phyloP scores from a whole-genome alignment of 192 early-diverging fungal species.

The Oehlia diaphana region DNA sequence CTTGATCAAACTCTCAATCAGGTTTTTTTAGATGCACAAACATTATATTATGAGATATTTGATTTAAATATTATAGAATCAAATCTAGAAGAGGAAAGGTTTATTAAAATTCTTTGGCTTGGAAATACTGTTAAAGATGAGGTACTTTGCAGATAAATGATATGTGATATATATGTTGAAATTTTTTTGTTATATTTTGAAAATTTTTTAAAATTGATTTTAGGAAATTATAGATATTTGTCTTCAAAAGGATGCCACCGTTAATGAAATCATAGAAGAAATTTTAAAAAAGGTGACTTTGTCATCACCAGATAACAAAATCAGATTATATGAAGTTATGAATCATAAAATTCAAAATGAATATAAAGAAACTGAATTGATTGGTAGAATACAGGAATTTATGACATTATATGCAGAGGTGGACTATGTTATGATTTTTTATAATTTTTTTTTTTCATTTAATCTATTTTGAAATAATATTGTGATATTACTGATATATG shows the following conservation, averaged over 20 bases:
- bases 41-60: conserved; percentile 80
- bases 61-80: conserved; percentile 79
- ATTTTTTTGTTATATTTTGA: too few species aligned
- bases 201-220: too few species aligned
- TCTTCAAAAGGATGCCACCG: conserved; percentile 59
- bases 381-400: conserved; percentile 45
- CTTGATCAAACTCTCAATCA: too few species aligned
- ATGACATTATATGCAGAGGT: conserved; percentile 63
- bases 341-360: conserved; percentile 49
- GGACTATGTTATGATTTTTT: background rate
- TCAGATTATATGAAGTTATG: conserved; percentile 62
- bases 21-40: too few species aligned
- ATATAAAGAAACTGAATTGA: conserved; percentile 45
- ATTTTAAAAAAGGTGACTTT: conserved; percentile 53
- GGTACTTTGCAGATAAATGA: conserved; percentile 27
- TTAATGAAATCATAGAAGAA: conserved; percentile 52
- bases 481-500: too few species aligned
- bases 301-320: conserved; percentile 36
- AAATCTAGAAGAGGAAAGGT: conserved; percentile 34
- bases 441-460: too few species aligned
- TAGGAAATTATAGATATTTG: conserved; percentile 55
- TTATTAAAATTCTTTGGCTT: conserved; percentile 68
- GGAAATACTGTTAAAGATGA: conserved; percentile 69
- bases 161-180: too few species aligned
- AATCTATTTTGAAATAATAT: too few species aligned